Base-by-base conservation (phyloP, 768 basidiomycete species). In the Roridomyces roridus region DNA sequence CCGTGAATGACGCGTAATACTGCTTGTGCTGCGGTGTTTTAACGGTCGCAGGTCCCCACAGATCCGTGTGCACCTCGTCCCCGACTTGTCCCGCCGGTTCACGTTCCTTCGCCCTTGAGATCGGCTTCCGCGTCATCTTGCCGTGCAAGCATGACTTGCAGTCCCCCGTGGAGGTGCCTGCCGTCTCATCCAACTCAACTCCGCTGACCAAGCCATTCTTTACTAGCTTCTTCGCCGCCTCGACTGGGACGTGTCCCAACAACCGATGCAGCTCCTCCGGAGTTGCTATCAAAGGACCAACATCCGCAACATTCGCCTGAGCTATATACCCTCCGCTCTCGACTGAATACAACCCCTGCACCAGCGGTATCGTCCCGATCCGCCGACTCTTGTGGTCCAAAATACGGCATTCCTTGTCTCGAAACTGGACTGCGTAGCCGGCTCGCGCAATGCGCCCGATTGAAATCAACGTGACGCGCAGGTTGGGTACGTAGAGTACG, bases 1-100 rank as follows among this genome's bases (percentile, higher is more conserved):
- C 74, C 0, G 69, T 76, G 55, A 73, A 77, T 1, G 67, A 66
- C 14, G 67, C 60, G 41, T 70, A 73, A 45, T 77, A 78, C 0
- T 34, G 17, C 10, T 66, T 57, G 11, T 65, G 59, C 0, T 62
- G 50, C 1, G 70, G 26, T 4, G 68, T 67, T 1, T 62, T 21
- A 1, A 67, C 61, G 3, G 50, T 55, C 20, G 72, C 61, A 2
- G 74, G 74, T 20, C 75, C 75, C 72, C 75, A 77, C 1, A 79
- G 52, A 51, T 79, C 72, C 3, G 65, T 65, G 37, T 75, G 72
- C 11, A 76, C 68, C 26, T 70, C 67, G 2, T 72, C 71, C 4
- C 74, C 73, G 50, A 74, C 64, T 1, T 47, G 14, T 14, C 50
- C 52, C 11, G 36, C 29, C 4, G 71, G 63, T 10, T 63, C 53